phyloP scores from a whole-genome alignment of 176 grass and related monocot genomes.

The Otatea glauca region DNA sequence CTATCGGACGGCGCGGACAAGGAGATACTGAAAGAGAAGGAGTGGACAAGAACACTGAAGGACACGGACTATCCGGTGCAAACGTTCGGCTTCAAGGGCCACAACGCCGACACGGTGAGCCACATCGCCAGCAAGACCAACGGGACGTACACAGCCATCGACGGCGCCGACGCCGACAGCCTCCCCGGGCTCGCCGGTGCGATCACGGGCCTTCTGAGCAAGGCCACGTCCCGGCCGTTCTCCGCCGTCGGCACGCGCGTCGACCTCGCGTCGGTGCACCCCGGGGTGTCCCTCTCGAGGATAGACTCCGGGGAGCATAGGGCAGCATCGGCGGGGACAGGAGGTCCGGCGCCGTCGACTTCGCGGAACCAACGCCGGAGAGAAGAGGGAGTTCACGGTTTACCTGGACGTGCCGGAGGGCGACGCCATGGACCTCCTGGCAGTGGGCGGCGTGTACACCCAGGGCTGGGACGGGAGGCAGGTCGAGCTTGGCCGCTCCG shows the following conservation, averaged over 20 bases:
- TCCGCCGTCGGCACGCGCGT: neutral
- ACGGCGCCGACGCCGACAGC: neutral
- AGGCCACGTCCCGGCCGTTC: neutral
- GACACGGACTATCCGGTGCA: neutral
- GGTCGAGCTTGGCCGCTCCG: neutral
- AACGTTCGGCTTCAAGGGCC: constrained; percentile 5
- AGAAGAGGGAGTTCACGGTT: constrained; percentile 2
- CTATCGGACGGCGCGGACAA: neutral
- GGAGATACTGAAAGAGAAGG: neutral
- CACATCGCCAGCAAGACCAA: neutral
- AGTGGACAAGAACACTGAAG: neutral
- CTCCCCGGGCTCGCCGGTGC: neutral
- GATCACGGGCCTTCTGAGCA: neutral
- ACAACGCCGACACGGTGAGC: neutral
- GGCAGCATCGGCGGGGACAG: neutral
- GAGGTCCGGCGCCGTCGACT: neutral
- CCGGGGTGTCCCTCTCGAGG: neutral
- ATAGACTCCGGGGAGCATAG: neutral
- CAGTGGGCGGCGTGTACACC: neutral
- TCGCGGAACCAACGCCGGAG: neutral
- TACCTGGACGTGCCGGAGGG: constrained; percentile 19
- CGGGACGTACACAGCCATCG: neutral
- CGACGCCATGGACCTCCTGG: neutral
- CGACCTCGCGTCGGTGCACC: neutral
- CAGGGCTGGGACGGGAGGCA: neutral